Percentiles rank a stretch among this genome's conserved stretches.
Conservation (phyloP, 2,329 filamentous ascomycete genomes). For the Penicillium olsonii region DNA sequence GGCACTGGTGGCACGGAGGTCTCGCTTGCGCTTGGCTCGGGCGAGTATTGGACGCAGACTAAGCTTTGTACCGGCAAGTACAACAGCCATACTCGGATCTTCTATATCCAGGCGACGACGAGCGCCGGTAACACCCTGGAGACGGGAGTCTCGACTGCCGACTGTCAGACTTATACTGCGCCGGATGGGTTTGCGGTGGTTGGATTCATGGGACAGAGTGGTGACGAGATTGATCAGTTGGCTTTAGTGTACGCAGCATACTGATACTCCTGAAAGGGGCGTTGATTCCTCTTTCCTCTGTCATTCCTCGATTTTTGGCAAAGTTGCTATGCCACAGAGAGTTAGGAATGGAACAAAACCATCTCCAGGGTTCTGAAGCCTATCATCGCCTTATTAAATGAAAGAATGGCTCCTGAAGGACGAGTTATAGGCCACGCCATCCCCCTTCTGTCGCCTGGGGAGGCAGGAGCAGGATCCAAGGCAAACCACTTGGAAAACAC, state of each 20-base stretch:
- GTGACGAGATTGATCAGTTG: slow-evolving; percentile 59
- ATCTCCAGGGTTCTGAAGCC: too few species aligned
- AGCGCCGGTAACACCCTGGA: slow-evolving; percentile 50
- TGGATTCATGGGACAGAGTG: slow-evolving; percentile 55
- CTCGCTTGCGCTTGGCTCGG: slow-evolving; percentile 47
- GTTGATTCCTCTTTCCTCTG: too few species aligned
- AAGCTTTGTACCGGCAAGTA: slow-evolving; percentile 55
- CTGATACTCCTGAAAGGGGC: not conserved
- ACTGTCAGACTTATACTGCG: slow-evolving; percentile 52
- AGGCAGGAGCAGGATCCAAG: too few species aligned
- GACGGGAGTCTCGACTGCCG: slow-evolving; percentile 49
- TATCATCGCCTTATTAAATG: too few species aligned
- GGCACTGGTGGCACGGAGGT: slow-evolving; percentile 52
- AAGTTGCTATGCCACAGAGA: too few species aligned
- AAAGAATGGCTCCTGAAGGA: too few species aligned
- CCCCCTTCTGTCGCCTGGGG: too few species aligned
- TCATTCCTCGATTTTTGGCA: too few species aligned
- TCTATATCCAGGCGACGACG: slow-evolving; percentile 58
- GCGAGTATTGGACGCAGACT: slow-evolving; percentile 54
- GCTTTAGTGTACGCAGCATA: slow-evolving; percentile 36
- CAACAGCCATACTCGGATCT: slow-evolving; percentile 51
- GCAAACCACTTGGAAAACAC: too few species aligned
- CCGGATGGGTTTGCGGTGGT: slow-evolving; percentile 55
- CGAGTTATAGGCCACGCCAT: too few species aligned
- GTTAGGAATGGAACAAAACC: too few species aligned